Evolutionary conservation across 306 rosid species (phyloP), one percentile per base, ranked within the genome.

Genomic region (Rosa multiflora): DNA sequence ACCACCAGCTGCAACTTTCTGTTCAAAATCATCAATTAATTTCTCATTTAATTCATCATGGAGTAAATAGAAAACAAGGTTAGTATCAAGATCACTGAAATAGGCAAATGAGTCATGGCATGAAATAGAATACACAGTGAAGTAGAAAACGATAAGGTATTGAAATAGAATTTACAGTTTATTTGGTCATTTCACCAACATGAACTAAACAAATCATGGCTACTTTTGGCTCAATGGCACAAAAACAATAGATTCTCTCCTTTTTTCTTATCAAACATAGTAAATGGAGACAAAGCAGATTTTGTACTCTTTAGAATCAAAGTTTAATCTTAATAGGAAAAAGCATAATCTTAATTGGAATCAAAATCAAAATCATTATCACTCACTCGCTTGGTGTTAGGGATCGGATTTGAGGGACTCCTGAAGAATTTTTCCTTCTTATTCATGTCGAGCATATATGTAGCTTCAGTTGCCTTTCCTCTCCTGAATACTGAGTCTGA

Each of bases 381-480:
- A 55, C 74, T 70, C 58, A 70, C 74, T 47, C 58, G 74, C 58
- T 47, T 70, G 74, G n/a, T 55, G 61, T 55, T 55, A 7, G 6
- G 42, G 40, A 52, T 70, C 8, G 40, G 21, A 46, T 42, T 12
- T 5, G 15, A 11, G 14, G 53, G 17, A 69, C 73, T 5, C 61
- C 48, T 62, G 3, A 53, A 51, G 46, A 72, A 1, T 15, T 49
- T 23, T 9, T 15, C 43, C 46, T 49, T 32, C 10, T 14, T 10
- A 23, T 29, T 17, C 59, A 71, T 49, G 76, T n/a, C 10, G 10
- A 49, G 62, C 26, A 23, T 23, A 23, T 23, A 35, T 29, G 56
- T 21, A 21, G 76, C 37, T 49, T 72, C 37, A 14, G 23, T 21
- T 18, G 76, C 39, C 42, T 49, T 35, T 49, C 26, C 5, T 47